phyloP scores from a whole-genome alignment of 306 rosid species.

The Vicia sativa region DNA sequence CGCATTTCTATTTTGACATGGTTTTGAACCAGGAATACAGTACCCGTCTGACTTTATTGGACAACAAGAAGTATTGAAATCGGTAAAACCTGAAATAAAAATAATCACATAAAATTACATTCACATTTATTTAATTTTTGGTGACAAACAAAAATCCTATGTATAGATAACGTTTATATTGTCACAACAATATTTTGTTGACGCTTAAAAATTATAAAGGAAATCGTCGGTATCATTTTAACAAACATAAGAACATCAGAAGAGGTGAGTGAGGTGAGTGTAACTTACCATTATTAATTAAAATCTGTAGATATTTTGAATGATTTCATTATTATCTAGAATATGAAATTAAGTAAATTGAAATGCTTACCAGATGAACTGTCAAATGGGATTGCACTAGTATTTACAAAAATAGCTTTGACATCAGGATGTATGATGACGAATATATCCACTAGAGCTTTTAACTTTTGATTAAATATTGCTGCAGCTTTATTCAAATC shows the following conservation, averaged over 20 bases:
- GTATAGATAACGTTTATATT: no score
- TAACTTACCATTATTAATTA: no score
- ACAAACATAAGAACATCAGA: no score
- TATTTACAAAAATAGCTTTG: slow-evolving; percentile 39
- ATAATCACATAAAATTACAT: no score
- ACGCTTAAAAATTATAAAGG: no score
- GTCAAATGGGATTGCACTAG: neutral
- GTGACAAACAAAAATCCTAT: no score
- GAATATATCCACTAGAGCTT: slow-evolving; percentile 31
- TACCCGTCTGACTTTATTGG: slow-evolving; percentile 5
- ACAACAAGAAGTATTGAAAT: slow-evolving; percentile 36
- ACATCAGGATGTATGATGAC: slow-evolving; percentile 29
- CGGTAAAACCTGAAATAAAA: slow-evolving; percentile 43
- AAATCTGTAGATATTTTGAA: no score
- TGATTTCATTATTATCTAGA: no score
- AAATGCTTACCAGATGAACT: slow-evolving; percentile 6
- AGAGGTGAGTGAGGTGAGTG: no score
- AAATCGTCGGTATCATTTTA: no score
- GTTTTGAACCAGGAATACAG: slow-evolving; percentile 25
- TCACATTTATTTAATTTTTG: no score
- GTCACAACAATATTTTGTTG: no score
- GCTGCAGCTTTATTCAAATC: slow-evolving; percentile 33
- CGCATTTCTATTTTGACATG: slow-evolving; percentile 44
- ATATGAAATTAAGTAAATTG: neutral
- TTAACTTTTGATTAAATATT: slow-evolving; percentile 41